Evolutionary conservation across 2,329 filamentous ascomycete genomes (phyloP), one percentile per base, ranked within the genome.

Genomic region (Pyrenochaeta sp.): DNA sequence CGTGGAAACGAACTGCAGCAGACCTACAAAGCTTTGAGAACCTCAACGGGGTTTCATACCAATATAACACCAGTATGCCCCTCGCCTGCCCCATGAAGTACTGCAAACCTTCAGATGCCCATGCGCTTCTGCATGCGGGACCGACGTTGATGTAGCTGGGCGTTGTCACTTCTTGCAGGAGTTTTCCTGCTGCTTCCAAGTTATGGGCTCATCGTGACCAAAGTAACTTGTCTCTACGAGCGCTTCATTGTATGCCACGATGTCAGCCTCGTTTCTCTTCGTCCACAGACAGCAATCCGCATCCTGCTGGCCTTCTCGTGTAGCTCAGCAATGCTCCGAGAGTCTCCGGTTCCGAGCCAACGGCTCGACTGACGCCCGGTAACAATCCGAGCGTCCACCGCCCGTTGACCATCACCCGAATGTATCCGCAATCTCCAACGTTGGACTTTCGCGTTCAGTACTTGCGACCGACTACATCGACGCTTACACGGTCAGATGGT

Each of bases 281-380:
- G 72, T 58, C 52, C 63, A 76, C 56, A 74, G 75, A 76, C 56
- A 74, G 75, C 1, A 77, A 6, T 0, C 75, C 32, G 11, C 11
- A 33, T 9, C 21, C 17, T 10, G 35, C 7, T 10, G 35, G 35
- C 20, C 17, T 37, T n/a, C 15, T 20, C 2, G 20, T 20, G 17
- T 20, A 37, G 17, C 3, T 14, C 18, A 37, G 14, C 17, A 20
- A 17, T 10, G 12, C 20, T 2, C 15, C 7, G 18, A 37, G 20
- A 10, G 20, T 11, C 7, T 37, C 35, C 7, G 17, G 35, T 6
- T 42, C 21, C 12, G 21, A 20, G 11, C 15, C 21, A 14, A 29
- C n/a, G 39, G 21, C n/a, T n/a, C 20, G n/a, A 10, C 3, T 18
- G 14, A 20, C 2, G 20, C 14, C 33, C n/a, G 21, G 33, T 21